Base-by-base conservation (phyloP, 208 protist genomes). In the Acanthamoeba sp. region DNA sequence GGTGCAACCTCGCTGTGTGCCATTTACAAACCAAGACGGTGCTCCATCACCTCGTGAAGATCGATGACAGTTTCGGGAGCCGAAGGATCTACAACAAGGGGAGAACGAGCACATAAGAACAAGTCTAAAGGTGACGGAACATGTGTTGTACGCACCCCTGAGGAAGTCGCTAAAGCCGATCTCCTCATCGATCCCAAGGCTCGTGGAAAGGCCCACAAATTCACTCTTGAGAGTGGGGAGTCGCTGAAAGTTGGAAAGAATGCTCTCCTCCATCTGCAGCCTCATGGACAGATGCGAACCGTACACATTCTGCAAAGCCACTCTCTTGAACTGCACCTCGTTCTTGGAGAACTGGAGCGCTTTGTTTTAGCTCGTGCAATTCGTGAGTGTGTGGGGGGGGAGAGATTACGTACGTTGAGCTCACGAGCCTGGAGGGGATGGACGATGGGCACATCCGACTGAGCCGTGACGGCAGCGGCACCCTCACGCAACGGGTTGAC, bases 11-110 rank as follows among this genome's bases (percentile, higher is more conserved):
- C 45, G 45, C 52, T 59, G 52, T 59, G 64, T 40, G 52, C 71
- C 71, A 80, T 80, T 80, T 80, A 80, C 71, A 80, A 48, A 45
- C 71, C 71, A 80, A 80, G 71, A 80, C 71, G 71, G 71, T 80
- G 71, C 71, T 80, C 71, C 71, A 80, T 80, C 71, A 80, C 71
- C 71, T 38, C 71, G 29, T 80, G 71, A 7, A 80, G 71, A 80
- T 80, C 71, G 36, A 80, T 24, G 5, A 36, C 71, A 80, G 36
- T 14, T 36, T 80, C 71, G 36, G 71, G 71, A 48, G 71, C 71
- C 10, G 71, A 80, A 24, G 71, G 71, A 80, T 80, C 71, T 80
- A 36, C 9, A 16, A 34, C 9, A 0, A n/a, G n/a, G 0, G 16
- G 52, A 10, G 59, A n/a, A 32, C n/a, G n/a, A 69, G n/a, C n/a